Evolutionary conservation across 176 grass and related monocot genomes (phyloP).

Genomic region (Urochloa ruziziensis): DNA sequence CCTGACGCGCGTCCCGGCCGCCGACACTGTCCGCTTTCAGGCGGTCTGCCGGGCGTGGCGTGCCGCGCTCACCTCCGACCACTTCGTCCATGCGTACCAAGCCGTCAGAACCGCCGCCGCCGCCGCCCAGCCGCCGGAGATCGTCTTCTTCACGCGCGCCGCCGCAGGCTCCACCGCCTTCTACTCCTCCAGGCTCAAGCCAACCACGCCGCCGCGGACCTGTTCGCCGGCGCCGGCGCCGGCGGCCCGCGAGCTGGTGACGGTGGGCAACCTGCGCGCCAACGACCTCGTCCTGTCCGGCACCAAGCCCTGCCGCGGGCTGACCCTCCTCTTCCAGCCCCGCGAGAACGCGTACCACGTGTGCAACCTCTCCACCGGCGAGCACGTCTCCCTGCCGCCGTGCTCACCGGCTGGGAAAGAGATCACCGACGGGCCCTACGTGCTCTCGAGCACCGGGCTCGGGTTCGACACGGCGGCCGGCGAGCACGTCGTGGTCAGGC

Average conservation of each 20-base stretch:
- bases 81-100: neutral
- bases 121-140: neutral
- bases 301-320: neutral
- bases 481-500: constrained; percentile 11
- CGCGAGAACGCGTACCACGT: neutral
- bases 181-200: neutral
- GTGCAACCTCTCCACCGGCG: neutral
- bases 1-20: neutral
- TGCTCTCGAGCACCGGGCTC: neutral
- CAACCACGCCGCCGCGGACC: neutral
- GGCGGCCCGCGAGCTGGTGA: neutral
- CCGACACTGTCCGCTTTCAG: neutral
- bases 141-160: neutral
- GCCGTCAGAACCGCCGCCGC: neutral
- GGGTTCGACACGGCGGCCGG: neutral
- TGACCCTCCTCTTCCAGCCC: neutral
- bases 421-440: neutral
- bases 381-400: neutral
- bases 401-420: neutral
- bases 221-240: too few species aligned
- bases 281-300: neutral
- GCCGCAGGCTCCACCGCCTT: neutral
- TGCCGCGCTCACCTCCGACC: neutral
- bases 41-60: neutral
- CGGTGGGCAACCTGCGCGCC: neutral